Evolutionary conservation across 352 stramenopile species (phyloP).

Genomic region (Thraustochytrium sp.): DNA sequence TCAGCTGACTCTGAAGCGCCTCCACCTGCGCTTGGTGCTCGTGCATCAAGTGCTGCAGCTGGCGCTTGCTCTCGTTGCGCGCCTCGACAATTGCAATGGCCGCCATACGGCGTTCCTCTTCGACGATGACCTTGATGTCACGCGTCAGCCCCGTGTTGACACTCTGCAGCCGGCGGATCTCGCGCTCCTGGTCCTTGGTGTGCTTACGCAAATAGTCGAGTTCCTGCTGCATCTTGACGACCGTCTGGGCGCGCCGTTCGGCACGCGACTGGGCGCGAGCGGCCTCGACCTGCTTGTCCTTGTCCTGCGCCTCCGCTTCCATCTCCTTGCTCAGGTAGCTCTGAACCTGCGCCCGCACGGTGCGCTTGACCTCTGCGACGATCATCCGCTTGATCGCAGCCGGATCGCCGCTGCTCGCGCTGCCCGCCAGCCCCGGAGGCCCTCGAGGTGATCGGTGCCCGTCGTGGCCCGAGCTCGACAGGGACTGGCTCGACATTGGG

Average conservation of each 20-base stretch:
- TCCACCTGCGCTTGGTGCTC: constrained; percentile 2
- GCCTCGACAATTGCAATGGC: not conserved
- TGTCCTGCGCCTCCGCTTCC: not conserved
- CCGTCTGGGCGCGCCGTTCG: not conserved
- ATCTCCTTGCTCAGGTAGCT: not conserved
- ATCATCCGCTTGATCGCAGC: not conserved
- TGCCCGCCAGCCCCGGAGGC: too few species aligned
- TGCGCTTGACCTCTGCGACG: not conserved
- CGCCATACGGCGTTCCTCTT: not conserved
- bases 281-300: not conserved
- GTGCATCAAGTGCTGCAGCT: not conserved
- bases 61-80: not conserved
- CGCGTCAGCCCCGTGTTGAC: not conserved
- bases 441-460: too few species aligned
- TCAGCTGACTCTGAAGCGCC: not conserved
- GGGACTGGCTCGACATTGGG: too few species aligned
- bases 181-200: not conserved
- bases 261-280: not conserved
- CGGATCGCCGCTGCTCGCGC: not conserved
- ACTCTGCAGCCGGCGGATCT: not conserved
- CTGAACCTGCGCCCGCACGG: not conserved
- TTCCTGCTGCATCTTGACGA: not conserved
- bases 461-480: too few species aligned
- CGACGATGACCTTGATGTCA: constrained; percentile 3
- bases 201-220: not conserved